Evolutionary conservation across 805 yeast species (phyloP).

Genomic region (Deakozyma indianensis): DNA sequence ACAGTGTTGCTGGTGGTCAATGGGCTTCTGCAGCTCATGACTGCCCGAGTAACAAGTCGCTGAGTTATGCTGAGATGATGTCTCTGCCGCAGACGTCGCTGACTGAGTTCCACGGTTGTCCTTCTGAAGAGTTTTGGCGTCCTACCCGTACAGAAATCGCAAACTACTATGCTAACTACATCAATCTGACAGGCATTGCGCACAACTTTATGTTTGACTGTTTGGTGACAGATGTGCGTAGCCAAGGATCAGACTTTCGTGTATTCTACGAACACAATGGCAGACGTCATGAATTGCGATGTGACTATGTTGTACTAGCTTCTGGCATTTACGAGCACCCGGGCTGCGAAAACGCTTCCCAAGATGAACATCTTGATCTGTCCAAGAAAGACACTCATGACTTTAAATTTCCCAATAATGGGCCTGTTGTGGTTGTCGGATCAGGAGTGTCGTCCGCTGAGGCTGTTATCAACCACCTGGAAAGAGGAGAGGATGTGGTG

Average conservation of each 20-base stretch:
- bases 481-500: not conserved
- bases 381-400: not conserved
- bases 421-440: not conserved
- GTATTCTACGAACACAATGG: not conserved
- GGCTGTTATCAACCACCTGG: not conserved
- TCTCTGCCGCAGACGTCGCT: not conserved
- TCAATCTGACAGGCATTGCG: not conserved
- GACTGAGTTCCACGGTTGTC: not conserved
- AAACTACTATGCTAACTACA: not conserved
- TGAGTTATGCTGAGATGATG: slow-evolving; percentile 1
- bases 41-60: not conserved
- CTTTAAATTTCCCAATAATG: not conserved
- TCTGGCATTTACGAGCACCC: not conserved
- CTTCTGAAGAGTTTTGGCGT: not conserved
- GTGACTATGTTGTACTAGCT: not conserved
- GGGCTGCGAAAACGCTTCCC: not conserved
- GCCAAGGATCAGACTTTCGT: not conserved
- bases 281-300: not conserved
- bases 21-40: not conserved
- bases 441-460: not conserved
- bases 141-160: not conserved
- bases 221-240: not conserved
- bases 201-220: not conserved
- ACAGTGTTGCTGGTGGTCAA: slow-evolving; percentile 1
- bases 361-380: not conserved